A percentile compares a stretch with the other conserved stretches of the same genome.
These are phyloP conservation scores for Ophiostoma montium DNA, from an alignment of 2,329 filamentous ascomycete species.

Conservation along the genomic window DNA sequence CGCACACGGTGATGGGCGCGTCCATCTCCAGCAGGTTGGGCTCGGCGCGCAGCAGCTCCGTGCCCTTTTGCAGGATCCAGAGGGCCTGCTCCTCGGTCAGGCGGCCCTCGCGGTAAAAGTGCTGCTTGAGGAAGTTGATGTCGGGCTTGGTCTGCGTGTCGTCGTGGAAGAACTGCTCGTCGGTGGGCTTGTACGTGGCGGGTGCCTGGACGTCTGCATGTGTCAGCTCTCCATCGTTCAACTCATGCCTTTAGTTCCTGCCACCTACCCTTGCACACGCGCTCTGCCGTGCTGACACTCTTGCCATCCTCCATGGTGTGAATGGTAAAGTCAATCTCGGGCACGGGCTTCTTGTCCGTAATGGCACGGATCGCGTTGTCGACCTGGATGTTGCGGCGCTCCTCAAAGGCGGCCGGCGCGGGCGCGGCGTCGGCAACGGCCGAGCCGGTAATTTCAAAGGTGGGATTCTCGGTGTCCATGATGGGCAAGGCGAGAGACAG, in stretches of 20 bases:
- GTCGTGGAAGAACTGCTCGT: constrained; percentile 89
- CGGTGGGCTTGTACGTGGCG: constrained; percentile 79
- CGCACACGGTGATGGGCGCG: constrained; percentile 95
- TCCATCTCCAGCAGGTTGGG: constrained; percentile 98
- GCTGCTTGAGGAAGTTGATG: constrained; percentile 89
- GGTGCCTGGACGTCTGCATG: constrained; percentile 89
- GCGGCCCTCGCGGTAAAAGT: constrained; percentile 94
- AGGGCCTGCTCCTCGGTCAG: constrained; percentile 94
- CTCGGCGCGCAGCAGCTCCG: constrained; percentile 75
- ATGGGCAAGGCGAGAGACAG: constrained; percentile 16
- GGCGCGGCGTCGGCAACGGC: too few relatives aligned
- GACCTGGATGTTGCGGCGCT: constrained; percentile 47
- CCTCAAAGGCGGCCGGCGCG: constrained; percentile 16
- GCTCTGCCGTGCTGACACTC: constrained; percentile 87
- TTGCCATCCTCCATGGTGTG: constrained; percentile 97
- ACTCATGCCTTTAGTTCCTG: too few relatives aligned
- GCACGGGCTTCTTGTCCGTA: constrained; percentile 84
- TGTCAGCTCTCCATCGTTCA: too few relatives aligned
- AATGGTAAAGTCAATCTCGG: constrained; percentile 96
- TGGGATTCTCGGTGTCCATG: constrained; percentile 36
- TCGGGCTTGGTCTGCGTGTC: constrained; percentile 79
- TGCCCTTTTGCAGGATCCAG: constrained; percentile 83
- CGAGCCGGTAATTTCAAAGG: constrained; percentile 20
- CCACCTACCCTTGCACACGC: constrained; percentile 83
- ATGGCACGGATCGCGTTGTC: constrained; percentile 89